Percentiles rank a stretch among this genome's conserved stretches.
phyloP scores from a whole-genome alignment of 2,329 filamentous ascomycete genomes.

The Aureobasidium vineae region DNA sequence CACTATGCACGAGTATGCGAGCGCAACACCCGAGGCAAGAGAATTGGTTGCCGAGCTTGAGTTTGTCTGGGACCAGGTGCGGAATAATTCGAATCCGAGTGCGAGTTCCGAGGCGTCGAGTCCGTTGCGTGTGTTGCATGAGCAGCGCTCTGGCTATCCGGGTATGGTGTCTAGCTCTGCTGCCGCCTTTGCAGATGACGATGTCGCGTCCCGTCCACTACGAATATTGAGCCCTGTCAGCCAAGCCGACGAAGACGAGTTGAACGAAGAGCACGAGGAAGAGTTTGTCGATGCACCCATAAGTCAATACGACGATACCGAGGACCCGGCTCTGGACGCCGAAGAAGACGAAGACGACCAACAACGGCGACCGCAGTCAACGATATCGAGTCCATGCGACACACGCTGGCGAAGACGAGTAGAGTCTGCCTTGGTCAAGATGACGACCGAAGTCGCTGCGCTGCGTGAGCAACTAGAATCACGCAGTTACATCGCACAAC shows the following conservation, averaged over 20 bases:
- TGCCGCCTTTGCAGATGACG: conserved; percentile 10
- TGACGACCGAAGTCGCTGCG: conserved; percentile 90
- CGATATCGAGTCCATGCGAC: conserved; percentile 37
- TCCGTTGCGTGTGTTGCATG: conserved; percentile 24
- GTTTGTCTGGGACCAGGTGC: conserved; percentile 99
- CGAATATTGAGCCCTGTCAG: conserved; percentile 80
- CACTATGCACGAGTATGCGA: conserved; percentile 95
- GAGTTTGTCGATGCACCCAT: conserved; percentile 33
- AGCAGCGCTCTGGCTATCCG: conserved; percentile 14
- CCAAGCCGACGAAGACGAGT: conserved; percentile 54
- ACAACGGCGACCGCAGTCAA: conserved; percentile 11
- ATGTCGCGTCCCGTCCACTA: conserved; percentile 32
- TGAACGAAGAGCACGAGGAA: conserved; percentile 44
- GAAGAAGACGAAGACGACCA: conserved; percentile 26
- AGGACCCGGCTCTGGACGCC: conserved; percentile 1
- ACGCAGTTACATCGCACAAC: conserved; percentile 67
- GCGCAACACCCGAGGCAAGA: conserved; percentile 74
- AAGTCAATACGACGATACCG: conserved; percentile 28
- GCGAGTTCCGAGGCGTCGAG: conserved; percentile 18
- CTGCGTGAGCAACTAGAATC: conserved; percentile 85
- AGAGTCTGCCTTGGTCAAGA: conserved; percentile 79
- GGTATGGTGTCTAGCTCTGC: conserved; percentile 15
- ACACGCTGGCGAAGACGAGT: conserved; percentile 75
- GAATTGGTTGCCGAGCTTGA: conserved; percentile 94
- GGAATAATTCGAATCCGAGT: conserved; percentile 56